Evolutionary conservation across 495 filamentous ascomycete species (phyloP).

Genomic region (Penicillium malachiteum): DNA sequence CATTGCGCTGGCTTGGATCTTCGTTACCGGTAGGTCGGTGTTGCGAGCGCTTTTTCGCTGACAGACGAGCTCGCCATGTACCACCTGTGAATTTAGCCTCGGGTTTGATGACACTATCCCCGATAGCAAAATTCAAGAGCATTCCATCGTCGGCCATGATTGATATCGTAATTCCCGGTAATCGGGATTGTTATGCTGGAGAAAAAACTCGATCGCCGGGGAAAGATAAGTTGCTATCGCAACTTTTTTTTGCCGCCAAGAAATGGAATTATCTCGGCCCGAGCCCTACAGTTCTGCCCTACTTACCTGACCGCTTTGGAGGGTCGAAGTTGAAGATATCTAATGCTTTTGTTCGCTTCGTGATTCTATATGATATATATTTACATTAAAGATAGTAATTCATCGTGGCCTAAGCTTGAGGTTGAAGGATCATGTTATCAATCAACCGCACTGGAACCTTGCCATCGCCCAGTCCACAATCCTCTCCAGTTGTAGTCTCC

Average conservation of each 20-base stretch:
- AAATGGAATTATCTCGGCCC: conserved; percentile 39
- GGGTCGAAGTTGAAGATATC: neutral
- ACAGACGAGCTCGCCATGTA: conserved; percentile 82
- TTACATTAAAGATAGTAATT: neutral
- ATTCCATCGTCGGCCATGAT: conserved; percentile 92
- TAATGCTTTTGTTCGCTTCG: neutral
- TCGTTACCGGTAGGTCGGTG: conserved; percentile 41
- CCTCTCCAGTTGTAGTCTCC: conserved; percentile 63
- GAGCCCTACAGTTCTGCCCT: conserved; percentile 36
- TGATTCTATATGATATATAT: neutral
- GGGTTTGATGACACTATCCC: conserved; percentile 58
- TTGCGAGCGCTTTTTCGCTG: conserved; percentile 70
- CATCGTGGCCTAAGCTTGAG: conserved; percentile 18
- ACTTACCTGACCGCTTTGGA: conserved; percentile 40
- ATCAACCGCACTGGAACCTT: conserved; percentile 80
- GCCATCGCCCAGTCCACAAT: conserved; percentile 66
- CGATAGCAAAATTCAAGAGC: conserved; percentile 85
- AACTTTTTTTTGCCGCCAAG: conserved; percentile 31
- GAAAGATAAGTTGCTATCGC: conserved; percentile 21
- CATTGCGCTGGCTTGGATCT: conserved; percentile 16
- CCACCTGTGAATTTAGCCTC: conserved; percentile 80
- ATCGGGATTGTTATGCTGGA: neutral
- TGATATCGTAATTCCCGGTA: conserved; percentile 7
- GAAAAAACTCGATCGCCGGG: conserved; percentile 2
- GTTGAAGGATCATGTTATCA: conserved; percentile 82